Base-by-base conservation (phyloP, 1,139 yeast genomes). In the Meyerozyma carpophila region DNA sequence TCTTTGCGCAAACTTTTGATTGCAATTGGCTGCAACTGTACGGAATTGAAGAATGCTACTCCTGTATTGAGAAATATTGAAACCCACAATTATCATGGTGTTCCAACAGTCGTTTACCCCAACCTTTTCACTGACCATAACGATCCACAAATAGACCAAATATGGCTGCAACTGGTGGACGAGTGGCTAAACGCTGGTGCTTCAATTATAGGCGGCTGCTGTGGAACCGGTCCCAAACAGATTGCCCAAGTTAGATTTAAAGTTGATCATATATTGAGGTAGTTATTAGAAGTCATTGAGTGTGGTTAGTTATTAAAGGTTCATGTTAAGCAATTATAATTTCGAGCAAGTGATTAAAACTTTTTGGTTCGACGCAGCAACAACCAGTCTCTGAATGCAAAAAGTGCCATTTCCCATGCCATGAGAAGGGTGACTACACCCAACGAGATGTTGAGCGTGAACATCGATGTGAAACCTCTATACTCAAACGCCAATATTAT, bases 381-480 rank as follows among this genome's bases (percentile, higher is more conserved):
- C 40, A 81, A 56, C 70, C 77, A 72, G 50, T 78, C 81, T 56
- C 75, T 85, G 64, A 86, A 66, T 42, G 85, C 74, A 61, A 87
- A 77, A 24, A 89, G 68, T 6, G 68, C 46, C 90, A 89, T 87
- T 47, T 82, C 80, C 95, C 96, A 90, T 2, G 89, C 85, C 96
- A 93, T 90, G n/a, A 90, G 52, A 44, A 93, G 70, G 4, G 93
- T 79, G 29, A 84, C 73, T 36, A 81, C 48, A 7, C 98, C 98
- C 49, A 93, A 86, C 47, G 85, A 79, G 37, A 93, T 77, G 59
- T 90, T 91, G 57, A 91, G 77, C 0, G 93, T 86, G 65, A 93
- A 91, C 97, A 93, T 91, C 44, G 87, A 73, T 32, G 94, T 89
- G 48, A 82, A 74, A 1, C 96, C 96, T 57, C 91, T 75, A 63